Base-by-base conservation (phyloP, 257 asterid genomes). In the Salvia miltiorrhiza region DNA sequence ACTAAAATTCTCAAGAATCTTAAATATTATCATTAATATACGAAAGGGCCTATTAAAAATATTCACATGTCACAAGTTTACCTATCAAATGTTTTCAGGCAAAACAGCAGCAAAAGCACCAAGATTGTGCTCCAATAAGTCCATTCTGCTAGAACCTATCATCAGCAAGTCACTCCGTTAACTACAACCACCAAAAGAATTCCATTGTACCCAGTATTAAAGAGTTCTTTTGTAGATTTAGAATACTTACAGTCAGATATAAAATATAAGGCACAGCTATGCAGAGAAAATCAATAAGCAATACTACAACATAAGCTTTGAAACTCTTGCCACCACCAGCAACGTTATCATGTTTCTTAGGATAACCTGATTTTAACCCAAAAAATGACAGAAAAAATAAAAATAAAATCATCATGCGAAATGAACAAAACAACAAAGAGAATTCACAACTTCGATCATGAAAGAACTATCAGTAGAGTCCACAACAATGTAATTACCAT, bases 111-210 rank as follows among this genome's bases (percentile, higher is more conserved):
- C 64, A 82, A 23, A 71, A 85, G 35, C 71, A 86, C 23, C 45
- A 77, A 9, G 57, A 80, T 58, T 61, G 90, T 81, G 77, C 39
- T 82, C 75, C 71, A 70, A 79, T 78, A 80, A 62, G 81, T 78
- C 96, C 95, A 86, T 68, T 84, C 93, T 41, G 96, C 87, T 60
- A 87, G 82, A 74, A 94, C 85, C 99, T 94, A 87, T 47, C 78
- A 82, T 39, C 21, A 35, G 74, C 28, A 33, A 69, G 69, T 45
- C 70, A 73, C 32, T 75, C 19, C n/a, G 40, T 30, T 35, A 56
- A 60, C 66, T 47, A 48, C n/a, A 32, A 60, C 41, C 65, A 71
- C 60, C 23, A 57, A 16, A 40, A 28, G 8, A 64, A 48, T 65
- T 70, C 52, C 47, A 68, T 7, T 26, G 5, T 17, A 16, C 35